These are phyloP conservation scores for Lichtheimia ornata DNA, from an alignment of 371 early-diverging fungal species.

Conservation along the genomic window DNA sequence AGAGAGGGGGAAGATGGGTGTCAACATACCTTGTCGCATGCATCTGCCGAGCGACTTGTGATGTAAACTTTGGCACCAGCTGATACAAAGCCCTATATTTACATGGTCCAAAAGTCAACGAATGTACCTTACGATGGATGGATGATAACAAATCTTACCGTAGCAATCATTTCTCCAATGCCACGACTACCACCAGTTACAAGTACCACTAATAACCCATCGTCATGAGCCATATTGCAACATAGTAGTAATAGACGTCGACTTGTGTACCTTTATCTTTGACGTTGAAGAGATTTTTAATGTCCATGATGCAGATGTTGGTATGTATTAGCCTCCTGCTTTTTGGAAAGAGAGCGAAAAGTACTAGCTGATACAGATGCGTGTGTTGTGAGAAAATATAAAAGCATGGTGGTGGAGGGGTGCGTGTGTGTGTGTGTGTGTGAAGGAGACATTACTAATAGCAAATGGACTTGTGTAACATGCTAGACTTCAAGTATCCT, in stretches of 20 bases:
- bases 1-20: not conserved
- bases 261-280: constrained; percentile 64
- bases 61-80: constrained; percentile 83
- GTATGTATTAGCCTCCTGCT: too few relatives aligned
- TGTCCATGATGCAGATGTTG: constrained; percentile 39
- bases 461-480: not conserved
- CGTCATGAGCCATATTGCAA: not conserved
- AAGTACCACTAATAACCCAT: constrained; percentile 57
- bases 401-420: not conserved
- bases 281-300: constrained; percentile 70
- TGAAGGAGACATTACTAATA: constrained; percentile 4
- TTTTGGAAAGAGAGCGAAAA: not conserved
- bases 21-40: constrained; percentile 55
- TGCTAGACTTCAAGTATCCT: constrained; percentile 3
- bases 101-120: not conserved
- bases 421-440: too few relatives aligned
- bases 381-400: too few relatives aligned
- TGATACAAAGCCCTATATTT: constrained; percentile 62
- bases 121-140: not conserved
- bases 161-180: constrained; percentile 74
- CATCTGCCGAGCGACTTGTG: constrained; percentile 62
- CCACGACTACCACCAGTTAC: constrained; percentile 91
- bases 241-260: not conserved
- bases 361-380: too few relatives aligned
- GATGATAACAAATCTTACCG: constrained; percentile 25